Evolutionary conservation across 176 grass and related monocot genomes (phyloP).

Genomic region (Zoysia japonica): DNA sequence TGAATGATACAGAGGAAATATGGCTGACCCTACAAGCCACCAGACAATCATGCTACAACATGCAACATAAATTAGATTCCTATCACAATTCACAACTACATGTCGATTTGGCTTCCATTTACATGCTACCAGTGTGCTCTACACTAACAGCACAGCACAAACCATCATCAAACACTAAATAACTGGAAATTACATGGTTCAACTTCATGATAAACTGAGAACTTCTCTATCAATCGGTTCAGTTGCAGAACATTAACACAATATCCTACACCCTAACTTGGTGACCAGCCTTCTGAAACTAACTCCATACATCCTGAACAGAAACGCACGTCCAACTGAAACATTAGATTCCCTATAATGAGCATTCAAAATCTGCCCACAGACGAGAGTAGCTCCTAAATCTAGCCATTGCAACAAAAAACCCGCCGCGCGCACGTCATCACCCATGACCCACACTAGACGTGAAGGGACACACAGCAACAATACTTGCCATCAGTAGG

Average conservation of each 20-base stretch:
- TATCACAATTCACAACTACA: not conserved
- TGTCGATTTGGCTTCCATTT: not conserved
- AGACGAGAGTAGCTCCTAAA: not conserved
- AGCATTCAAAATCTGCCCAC: not conserved
- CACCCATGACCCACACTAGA: not conserved
- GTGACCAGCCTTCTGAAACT: not conserved
- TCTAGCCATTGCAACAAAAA: not conserved
- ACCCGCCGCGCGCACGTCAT: not conserved
- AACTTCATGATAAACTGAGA: no score
- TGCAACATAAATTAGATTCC: not conserved
- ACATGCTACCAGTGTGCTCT: not conserved
- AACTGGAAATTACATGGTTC: no score
- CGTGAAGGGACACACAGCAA: not conserved
- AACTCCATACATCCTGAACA: not conserved
- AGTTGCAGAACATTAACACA: not conserved
- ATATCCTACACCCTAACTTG: not conserved
- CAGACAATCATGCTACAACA: not conserved
- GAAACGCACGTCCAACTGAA: not conserved
- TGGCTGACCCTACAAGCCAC: not conserved
- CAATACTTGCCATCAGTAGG: not conserved
- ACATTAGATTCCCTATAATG: not conserved
- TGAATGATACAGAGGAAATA: not conserved
- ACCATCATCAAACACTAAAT: not conserved
- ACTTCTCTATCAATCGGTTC: not conserved
- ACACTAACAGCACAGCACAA: not conserved